phyloP scores from a whole-genome alignment of 768 basidiomycete species.

The Amanita polypyramis region DNA sequence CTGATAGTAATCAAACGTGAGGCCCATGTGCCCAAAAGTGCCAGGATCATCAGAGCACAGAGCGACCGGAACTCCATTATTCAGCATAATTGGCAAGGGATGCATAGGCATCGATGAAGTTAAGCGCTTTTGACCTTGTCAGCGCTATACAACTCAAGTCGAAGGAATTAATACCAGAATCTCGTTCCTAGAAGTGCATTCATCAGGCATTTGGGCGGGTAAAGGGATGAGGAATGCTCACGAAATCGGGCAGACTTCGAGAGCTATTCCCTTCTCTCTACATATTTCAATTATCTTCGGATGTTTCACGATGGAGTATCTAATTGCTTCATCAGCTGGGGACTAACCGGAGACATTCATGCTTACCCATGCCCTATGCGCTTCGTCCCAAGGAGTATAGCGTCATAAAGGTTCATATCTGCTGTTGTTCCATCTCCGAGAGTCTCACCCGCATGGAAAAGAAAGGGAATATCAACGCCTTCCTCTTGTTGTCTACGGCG shows the following conservation, averaged over 20 bases:
- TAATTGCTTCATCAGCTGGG: conserved; percentile 13
- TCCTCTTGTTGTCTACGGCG: conserved; percentile 42
- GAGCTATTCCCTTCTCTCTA: conserved; percentile 46
- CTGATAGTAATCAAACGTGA: conserved; percentile 75
- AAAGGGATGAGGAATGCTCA: conserved; percentile 24
- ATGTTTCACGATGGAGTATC: conserved; percentile 70
- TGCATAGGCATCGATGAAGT: conserved; percentile 77
- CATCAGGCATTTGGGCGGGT: neutral
- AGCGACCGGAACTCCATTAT: conserved; percentile 62
- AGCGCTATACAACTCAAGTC: neutral
- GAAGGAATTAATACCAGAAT: conserved; percentile 38
- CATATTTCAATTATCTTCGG: conserved; percentile 63
- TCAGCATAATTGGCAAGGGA: conserved; percentile 60
- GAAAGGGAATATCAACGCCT: conserved; percentile 59
- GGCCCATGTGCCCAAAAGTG: conserved; percentile 67
- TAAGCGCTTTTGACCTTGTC: conserved; percentile 36
- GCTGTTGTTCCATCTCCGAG: conserved; percentile 63
- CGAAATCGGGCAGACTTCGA: conserved; percentile 81
- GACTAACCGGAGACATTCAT: neutral
- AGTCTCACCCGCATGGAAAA: conserved; percentile 77
- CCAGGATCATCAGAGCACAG: conserved; percentile 71
- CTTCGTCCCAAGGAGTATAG: conserved; percentile 67
- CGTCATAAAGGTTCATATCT: conserved; percentile 70
- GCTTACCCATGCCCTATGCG: conserved; percentile 72
- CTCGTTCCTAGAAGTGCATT: conserved; percentile 42